Base-by-base conservation (phyloP, 2,329 filamentous ascomycete species). In the Cladophialophora yegresii region DNA sequence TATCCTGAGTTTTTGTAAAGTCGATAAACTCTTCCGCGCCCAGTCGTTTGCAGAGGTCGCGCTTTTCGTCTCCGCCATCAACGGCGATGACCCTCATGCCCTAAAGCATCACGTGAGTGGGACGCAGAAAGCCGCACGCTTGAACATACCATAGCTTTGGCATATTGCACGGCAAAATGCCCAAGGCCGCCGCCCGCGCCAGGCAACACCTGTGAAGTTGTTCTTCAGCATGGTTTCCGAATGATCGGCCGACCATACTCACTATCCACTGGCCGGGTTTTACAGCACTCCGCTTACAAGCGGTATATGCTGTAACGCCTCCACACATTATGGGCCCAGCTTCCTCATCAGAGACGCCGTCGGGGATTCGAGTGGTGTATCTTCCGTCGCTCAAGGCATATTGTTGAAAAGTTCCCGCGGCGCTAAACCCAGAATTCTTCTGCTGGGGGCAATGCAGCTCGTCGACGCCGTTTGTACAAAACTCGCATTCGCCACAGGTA, bases 401-500 rank as follows among this genome's bases (percentile, higher is more conserved):
- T 58, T 77, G 73, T 61, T 76, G 75, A 58, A 77, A 77, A 1
- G 76, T 78, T 6, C 76, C 76, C 1, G 76, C 70, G 30, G 72
- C 72, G 3, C 73, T 76, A 60, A 79, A 77, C 9, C 76, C 76
- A n/a, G 71, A 71, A 33, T 77, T 76, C 33, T 73, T 68, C 68
- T 77, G 75, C 20, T 74, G 72, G 0, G 73, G 70, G 49, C 76
- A 77, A 50, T 77, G 75, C 26, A 77, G 60, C 51, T 77, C 75
- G 55, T 77, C 75, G 8, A 63, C 71, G 23, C 75, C 75, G 49
- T 66, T 65, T 13, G 63, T 87, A 81, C 93, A 97, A 83, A 90
- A 96, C 72, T 87, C 83, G 80, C 93, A 97, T 69, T 83, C 77
- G 36, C 96, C 82, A 78, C 93, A 97, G 53, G 89, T 88, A 67